phyloP scores from a whole-genome alignment of 176 grass and related monocot species.

The Carex scoparia region DNA sequence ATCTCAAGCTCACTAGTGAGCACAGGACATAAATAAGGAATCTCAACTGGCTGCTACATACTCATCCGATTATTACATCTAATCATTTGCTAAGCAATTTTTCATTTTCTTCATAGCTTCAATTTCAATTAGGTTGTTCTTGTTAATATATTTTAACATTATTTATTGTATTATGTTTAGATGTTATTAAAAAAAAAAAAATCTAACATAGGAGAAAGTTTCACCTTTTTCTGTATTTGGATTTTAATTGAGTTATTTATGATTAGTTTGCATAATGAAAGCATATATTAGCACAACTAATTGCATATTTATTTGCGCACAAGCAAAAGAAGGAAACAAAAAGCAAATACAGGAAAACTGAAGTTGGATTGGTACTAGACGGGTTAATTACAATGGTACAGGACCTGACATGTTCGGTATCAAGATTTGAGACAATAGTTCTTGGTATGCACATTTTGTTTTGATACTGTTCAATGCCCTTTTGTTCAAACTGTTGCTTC shows the following conservation, averaged over 20 bases:
- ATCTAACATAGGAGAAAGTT: too few species aligned
- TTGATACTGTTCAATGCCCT: not conserved
- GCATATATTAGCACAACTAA: not conserved
- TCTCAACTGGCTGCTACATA: not conserved
- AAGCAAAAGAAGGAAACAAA: not conserved
- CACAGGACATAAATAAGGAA: not conserved
- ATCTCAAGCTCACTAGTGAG: not conserved
- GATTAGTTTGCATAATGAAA: not conserved
- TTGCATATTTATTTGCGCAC: not conserved
- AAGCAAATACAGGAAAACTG: not conserved
- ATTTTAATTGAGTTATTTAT: not conserved
- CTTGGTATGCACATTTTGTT: not conserved
- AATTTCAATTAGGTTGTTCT: too few species aligned
- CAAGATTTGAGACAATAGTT: constrained; percentile 3
- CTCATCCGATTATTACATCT: not conserved
- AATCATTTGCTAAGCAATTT: too few species aligned
- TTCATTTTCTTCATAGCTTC: too few species aligned
- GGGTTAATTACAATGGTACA: not conserved
- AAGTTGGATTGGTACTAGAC: not conserved
- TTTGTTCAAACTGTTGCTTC: not conserved
- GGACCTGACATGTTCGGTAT: constrained; percentile 8
- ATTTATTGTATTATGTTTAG: too few species aligned
- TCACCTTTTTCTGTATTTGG: not conserved
- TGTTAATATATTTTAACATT: too few species aligned
- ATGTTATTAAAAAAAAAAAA: too few species aligned